Base-by-base conservation (phyloP, 164 flowering plant genomes). In the Dillenia suffruticosa region DNA sequence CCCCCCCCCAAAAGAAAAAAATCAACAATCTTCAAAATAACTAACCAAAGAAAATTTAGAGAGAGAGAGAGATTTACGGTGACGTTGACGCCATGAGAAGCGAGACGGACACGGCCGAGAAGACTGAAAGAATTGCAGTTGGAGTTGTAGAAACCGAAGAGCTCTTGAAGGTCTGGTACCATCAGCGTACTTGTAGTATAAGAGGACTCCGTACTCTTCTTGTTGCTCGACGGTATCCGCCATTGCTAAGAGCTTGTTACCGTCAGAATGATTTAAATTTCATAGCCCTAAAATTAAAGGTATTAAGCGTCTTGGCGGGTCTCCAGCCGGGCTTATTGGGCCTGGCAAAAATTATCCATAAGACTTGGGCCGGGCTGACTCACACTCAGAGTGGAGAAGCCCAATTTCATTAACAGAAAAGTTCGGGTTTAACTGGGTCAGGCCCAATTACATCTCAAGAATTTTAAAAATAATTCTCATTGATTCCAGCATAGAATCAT, bases 71-170 rank as follows among this genome's bases (percentile, higher is more conserved):
- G n/a, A 57, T 68, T 52, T 84, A 92, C 96, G 14, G 98, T 90
- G 85, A 87, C 98, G 56, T 90, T 94, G 75, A 90, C 97, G 73
- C 97, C 98, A 14, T 80, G 70, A 15, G 92, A 75, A 66, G 98
- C 79, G 71, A 94, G 75, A 26, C 96, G 96, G 58, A 94, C 93
- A 45, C 98, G 97, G 71, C 97, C 97, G 55, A 89, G 91, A 46
- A 90, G 91, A 44, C 61, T 63, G 14, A 94, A 94, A 15, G 90
- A 82, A 63, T 59, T 68, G 77, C 98, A 89, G 64, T 83, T 90
- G 66, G 86, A 76, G 3, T 81, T 49, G 77, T 84, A 94, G 83
- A 90, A 89, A 62, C 66, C 54, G 73, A 63, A 44, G 56, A 90
- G 89, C 1, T 65, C 70, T 44, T 76, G 49, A 16, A 89, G 69